Evolutionary conservation across 306 rosid genomes (phyloP).

Genomic region (Dalbergia oliveri): DNA sequence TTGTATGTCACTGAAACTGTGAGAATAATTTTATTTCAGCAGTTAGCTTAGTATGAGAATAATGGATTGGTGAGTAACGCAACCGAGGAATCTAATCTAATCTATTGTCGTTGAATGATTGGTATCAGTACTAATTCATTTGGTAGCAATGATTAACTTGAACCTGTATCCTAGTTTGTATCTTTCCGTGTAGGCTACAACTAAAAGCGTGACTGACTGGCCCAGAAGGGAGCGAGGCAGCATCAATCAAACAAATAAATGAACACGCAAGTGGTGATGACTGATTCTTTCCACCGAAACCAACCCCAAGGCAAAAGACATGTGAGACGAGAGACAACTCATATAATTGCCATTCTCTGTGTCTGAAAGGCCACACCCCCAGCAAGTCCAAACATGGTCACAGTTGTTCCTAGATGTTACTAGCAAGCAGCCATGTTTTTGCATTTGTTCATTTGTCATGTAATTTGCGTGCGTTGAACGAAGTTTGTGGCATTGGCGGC

Average conservation of each 20-base stretch:
- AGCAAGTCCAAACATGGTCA: not conserved
- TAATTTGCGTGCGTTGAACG: not conserved
- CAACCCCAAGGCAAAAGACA: not conserved
- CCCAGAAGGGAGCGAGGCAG: not conserved
- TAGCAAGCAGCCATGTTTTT: too few species aligned
- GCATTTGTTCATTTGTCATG: not conserved
- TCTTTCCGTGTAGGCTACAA: slow-evolving; percentile 38
- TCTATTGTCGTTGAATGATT: not conserved
- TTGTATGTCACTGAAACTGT: too few species aligned
- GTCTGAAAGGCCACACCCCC: not conserved
- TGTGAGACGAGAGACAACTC: slow-evolving; percentile 29
- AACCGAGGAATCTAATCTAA: not conserved
- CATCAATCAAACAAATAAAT: not conserved
- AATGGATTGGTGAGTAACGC: not conserved
- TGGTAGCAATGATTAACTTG: not conserved
- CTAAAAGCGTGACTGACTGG: slow-evolving; percentile 32
- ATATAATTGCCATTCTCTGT: not conserved
- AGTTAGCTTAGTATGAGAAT: not conserved
- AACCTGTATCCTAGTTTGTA: not conserved
- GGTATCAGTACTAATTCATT: not conserved
- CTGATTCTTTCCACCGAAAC: not conserved
- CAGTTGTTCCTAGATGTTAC: not conserved
- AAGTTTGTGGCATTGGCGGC: slow-evolving; percentile 3
- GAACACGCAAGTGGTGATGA: not conserved
- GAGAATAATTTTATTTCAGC: too few species aligned